These are phyloP conservation scores for Avena atlantica DNA, from an alignment of 176 grass and related monocot species.

Conservation along the genomic window DNA sequence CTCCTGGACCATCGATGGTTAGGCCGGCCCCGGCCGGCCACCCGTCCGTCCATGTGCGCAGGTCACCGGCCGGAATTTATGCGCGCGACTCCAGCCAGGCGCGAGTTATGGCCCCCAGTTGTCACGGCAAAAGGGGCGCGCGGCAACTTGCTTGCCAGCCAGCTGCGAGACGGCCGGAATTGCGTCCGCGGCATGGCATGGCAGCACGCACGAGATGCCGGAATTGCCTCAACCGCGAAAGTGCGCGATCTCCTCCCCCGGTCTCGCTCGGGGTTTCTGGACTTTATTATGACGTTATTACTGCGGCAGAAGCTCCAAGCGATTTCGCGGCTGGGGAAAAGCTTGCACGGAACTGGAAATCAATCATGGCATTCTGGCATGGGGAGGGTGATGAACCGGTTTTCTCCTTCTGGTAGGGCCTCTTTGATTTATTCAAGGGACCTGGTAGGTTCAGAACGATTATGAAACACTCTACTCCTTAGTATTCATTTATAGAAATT, in stretches of 20 bases:
- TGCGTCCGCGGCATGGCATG: neutral
- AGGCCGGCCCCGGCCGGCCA: neutral
- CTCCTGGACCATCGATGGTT: neutral
- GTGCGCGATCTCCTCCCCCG: neutral
- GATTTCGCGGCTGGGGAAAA: neutral
- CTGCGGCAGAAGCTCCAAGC: neutral
- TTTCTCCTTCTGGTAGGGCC: too few species aligned
- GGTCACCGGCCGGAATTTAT: slow-evolving; percentile 14
- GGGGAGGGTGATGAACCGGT: too few species aligned
- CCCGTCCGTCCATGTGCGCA: slow-evolving; percentile 34
- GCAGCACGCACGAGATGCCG: neutral
- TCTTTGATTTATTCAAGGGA: too few species aligned
- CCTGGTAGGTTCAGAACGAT: too few species aligned
- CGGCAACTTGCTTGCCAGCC: neutral
- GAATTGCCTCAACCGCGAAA: neutral
- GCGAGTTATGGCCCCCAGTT: slow-evolving; percentile 4
- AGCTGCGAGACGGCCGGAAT: neutral
- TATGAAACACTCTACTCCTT: too few species aligned
- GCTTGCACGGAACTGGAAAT: neutral
- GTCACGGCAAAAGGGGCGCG: slow-evolving; percentile 22
- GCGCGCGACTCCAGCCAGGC: neutral
- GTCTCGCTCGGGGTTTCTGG: neutral
- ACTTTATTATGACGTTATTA: neutral
- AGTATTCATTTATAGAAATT: too few species aligned
- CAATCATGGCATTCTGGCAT: neutral